A percentile compares a stretch with the other conserved stretches of the same genome.
phyloP scores from a whole-genome alignment of 257 asterid genomes.

The Nicotiana tabacum region DNA sequence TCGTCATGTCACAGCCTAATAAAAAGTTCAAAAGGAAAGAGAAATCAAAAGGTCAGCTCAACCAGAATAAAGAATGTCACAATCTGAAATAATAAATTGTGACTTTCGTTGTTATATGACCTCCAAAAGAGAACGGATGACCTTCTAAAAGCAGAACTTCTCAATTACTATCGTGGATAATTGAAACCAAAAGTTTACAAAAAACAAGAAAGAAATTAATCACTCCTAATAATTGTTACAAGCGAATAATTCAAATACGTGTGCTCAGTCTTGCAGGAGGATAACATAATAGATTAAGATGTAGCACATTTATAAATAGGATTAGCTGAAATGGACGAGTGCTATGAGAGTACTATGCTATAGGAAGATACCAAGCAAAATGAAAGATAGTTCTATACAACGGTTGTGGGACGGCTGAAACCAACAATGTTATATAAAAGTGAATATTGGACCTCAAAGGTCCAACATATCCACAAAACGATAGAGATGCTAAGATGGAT shows the following conservation, averaged over 20 bases:
- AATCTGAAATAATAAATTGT: background rate
- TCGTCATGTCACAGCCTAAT: constrained; percentile 15
- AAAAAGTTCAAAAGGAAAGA: background rate
- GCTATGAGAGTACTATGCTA: background rate
- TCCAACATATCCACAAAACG: background rate
- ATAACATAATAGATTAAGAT: background rate
- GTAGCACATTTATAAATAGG: background rate
- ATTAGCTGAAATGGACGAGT: background rate
- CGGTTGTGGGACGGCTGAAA: background rate
- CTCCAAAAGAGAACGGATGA: background rate
- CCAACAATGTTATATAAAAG: background rate
- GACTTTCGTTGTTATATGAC: background rate
- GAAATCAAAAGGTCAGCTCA: background rate
- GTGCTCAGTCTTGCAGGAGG: background rate
- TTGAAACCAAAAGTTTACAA: background rate
- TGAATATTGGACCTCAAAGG: background rate
- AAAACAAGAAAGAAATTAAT: background rate
- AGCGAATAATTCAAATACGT: background rate
- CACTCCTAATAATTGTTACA: background rate
- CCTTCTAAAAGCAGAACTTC: background rate
- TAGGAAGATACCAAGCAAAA: background rate
- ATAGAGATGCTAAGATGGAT: background rate
- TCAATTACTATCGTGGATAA: background rate
- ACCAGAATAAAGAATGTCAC: background rate
- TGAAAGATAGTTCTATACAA: background rate